A percentile compares a stretch with the other conserved stretches of the same genome.
Evolutionary conservation across 2,329 filamentous ascomycete genomes (phyloP).

Genomic region (Cladobotryum mycophilum): DNA sequence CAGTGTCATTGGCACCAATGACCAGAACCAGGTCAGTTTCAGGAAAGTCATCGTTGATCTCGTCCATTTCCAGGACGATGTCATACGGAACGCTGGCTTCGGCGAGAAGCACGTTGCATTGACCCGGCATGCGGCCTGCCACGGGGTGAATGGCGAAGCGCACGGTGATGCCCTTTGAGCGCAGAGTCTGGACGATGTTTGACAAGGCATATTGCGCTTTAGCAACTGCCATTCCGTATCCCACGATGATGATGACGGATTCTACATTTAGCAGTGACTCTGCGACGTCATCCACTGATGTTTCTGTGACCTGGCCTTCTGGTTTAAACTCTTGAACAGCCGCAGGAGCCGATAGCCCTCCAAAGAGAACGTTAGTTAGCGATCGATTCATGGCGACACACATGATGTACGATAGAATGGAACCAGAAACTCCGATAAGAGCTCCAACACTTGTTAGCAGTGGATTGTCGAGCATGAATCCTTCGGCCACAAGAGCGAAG

Average conservation of each 20-base stretch:
- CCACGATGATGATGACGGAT: constrained; percentile 82
- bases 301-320: constrained; percentile 72
- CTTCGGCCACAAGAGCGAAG: constrained; percentile 83
- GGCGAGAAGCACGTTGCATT: constrained; percentile 85
- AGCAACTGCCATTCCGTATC: constrained; percentile 90
- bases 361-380: constrained; percentile 83
- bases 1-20: constrained; percentile 88
- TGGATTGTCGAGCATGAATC: constrained; percentile 85
- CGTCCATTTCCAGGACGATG: constrained; percentile 90
- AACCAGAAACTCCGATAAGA: constrained; percentile 81
- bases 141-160: constrained; percentile 89
- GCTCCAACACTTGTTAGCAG: constrained; percentile 80
- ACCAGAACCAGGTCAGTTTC: constrained; percentile 83
- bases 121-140: constrained; percentile 85
- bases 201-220: constrained; percentile 89
- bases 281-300: constrained; percentile 72
- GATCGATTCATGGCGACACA: constrained; percentile 90
- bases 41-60: constrained; percentile 87
- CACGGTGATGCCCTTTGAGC: constrained; percentile 71
- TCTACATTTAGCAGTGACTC: constrained; percentile 71
- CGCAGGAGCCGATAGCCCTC: constrained; percentile 56
- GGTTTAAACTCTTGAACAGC: constrained; percentile 62
- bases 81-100: constrained; percentile 87
- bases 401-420: constrained; percentile 80
- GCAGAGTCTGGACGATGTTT: constrained; percentile 68